Percentiles rank a stretch among this genome's conserved stretches.
These are phyloP conservation scores for Monascus ruber DNA, from an alignment of 2,329 filamentous ascomycete species.

Conservation along the genomic window DNA sequence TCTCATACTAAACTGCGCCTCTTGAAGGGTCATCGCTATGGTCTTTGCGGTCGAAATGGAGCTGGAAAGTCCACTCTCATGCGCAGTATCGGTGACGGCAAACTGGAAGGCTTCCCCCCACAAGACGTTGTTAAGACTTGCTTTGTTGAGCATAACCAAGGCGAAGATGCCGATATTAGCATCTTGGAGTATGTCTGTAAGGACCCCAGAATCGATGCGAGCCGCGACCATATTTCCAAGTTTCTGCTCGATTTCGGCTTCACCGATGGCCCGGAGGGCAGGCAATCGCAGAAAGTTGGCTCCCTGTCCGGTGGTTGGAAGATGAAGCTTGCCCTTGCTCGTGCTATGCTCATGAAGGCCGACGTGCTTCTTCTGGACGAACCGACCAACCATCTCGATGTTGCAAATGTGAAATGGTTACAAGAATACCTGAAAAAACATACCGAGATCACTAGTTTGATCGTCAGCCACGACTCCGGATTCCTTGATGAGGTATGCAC, in stretches of 20 bases:
- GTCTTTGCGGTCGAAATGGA: slow-evolving; percentile 92
- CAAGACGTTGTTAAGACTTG: slow-evolving; percentile 89
- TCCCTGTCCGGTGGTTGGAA: slow-evolving; percentile 98
- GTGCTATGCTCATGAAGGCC: slow-evolving; percentile 94
- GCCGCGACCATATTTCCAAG: slow-evolving; percentile 65
- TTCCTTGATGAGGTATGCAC: slow-evolving; percentile 97
- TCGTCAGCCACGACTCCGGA: slow-evolving; percentile 95
- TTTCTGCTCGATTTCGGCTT: slow-evolving; percentile 91
- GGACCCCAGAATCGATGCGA: slow-evolving; percentile 74
- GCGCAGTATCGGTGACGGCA: slow-evolving; percentile 89
- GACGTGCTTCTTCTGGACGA: slow-evolving; percentile 95
- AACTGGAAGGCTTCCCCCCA: slow-evolving; percentile 90
- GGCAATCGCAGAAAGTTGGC: slow-evolving; percentile 80
- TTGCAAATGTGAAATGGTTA: slow-evolving; percentile 91
- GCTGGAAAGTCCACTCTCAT: slow-evolving; percentile 98
- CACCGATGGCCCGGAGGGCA: slow-evolving; percentile 75
- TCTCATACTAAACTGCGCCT: slow-evolving; percentile 92
- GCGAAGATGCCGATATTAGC: slow-evolving; percentile 90
- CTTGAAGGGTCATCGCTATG: slow-evolving; percentile 93
- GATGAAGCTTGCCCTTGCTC: slow-evolving; percentile 95
- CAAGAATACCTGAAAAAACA: slow-evolving; percentile 93
- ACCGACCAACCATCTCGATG: slow-evolving; percentile 97
- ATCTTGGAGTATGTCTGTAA: slow-evolving; percentile 88
- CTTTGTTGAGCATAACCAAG: slow-evolving; percentile 98
- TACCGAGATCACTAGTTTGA: slow-evolving; percentile 90